Conservation (phyloP, 306 rosid genomes). For the Astragalus membranaceus region DNA sequence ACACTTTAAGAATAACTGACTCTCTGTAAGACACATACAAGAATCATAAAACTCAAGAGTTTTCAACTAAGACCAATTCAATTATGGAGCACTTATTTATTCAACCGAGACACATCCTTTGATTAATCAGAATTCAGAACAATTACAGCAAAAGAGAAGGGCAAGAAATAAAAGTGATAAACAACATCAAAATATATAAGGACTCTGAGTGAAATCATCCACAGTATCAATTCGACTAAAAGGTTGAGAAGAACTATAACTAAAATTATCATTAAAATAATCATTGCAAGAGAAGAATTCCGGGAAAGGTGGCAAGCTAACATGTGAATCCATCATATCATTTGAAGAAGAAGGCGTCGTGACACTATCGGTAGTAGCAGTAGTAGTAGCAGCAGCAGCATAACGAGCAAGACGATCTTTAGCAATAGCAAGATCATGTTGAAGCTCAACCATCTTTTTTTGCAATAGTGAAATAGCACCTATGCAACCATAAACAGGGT, state of each 20-base stretch:
- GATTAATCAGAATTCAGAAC: background rate
- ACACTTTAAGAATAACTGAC: too few relatives aligned
- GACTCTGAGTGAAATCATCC: constrained; percentile 52
- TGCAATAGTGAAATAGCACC: constrained; percentile 77
- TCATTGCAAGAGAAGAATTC: constrained; percentile 41
- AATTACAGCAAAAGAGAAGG: too few relatives aligned
- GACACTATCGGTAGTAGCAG: too few relatives aligned
- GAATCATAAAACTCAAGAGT: too few relatives aligned
- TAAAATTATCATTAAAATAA: constrained; percentile 31
- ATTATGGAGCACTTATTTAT: too few relatives aligned
- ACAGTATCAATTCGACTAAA: constrained; percentile 32
- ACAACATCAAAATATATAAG: constrained; percentile 39
- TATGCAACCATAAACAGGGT: constrained; percentile 95
- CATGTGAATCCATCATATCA: constrained; percentile 21
- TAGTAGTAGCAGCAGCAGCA: background rate
- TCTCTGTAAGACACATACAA: too few relatives aligned
- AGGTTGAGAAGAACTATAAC: constrained; percentile 34
- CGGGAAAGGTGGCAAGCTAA: constrained; percentile 33
- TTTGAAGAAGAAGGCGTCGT: background rate
- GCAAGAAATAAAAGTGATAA: too few relatives aligned
- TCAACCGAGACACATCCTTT: background rate
- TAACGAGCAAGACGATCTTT: constrained; percentile 68
- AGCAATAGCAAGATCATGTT: constrained; percentile 71
- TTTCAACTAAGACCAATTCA: too few relatives aligned
- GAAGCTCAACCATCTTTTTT: constrained; percentile 66